Evolutionary conservation across 139 green algal species (phyloP), one percentile per base, ranked within the genome.

Genomic region (Penium margaritaceum): DNA sequence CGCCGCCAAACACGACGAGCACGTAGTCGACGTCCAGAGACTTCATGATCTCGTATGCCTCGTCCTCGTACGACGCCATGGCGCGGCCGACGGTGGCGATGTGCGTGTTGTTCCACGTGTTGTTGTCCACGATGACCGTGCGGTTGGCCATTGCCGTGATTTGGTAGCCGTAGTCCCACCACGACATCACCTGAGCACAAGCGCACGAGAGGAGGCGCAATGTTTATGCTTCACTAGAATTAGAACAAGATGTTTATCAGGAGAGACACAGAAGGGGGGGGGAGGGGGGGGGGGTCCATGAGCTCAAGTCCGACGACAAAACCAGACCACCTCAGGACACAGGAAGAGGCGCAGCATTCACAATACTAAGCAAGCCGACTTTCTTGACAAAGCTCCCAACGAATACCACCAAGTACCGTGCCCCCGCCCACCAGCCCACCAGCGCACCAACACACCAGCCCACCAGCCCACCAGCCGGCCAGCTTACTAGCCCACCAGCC

Each of bases 111-210:
- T 87, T 84, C 82, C 82, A 87, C 44, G 82, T 87, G 61, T 87
- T 87, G 60, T 83, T 83, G 65, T 87, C 82, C 29, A 83, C 82
- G 30, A 87, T 78, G 30, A 80, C 70, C 6, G 82, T 87, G 34
- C 82, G 74, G 70, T 87, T 87, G 37, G 69, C 82, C 35, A 87
- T 87, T 35, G 73, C 77, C 1, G 82, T 83, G 70, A 87, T 87
- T 67, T 87, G 82, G 36, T 87, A 87, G 3, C 82, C 82, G 65
- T 87, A 87, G 61, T 87, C 82, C 82, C 82, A 87, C 82, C 82
- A 87, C 1, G 74, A 76, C 82, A 87, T 87, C 15, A 86, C 72
- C 64, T 81, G 81, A 6, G 34, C 17, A 33, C 7, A 4, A 9
- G 14, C n/a, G 3, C 4, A 2, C 21, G 4, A 2, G 46, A n/a